Percentiles rank a stretch among this genome's conserved stretches.
Conservation (phyloP, 2,329 filamentous ascomycete species). For the Thermochaetoides dissita region DNA sequence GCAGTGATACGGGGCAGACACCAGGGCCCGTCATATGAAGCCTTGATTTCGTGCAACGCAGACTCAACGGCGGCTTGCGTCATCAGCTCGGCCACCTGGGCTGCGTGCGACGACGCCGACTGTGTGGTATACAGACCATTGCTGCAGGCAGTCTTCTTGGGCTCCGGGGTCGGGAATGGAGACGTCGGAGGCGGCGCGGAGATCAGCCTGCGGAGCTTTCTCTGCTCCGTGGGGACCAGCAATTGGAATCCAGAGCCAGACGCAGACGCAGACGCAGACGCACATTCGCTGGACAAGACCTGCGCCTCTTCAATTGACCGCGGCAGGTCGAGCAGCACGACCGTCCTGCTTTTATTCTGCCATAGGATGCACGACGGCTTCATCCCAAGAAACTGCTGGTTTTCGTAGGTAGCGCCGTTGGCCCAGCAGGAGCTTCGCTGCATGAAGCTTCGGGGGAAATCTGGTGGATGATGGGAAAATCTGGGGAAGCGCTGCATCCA, state of each 20-base stretch:
- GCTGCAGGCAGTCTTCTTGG: slow-evolving; percentile 19
- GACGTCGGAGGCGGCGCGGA: slow-evolving; percentile 29
- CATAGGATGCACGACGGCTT: slow-evolving; percentile 33
- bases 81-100: slow-evolving; percentile 42
- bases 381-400: too few relatives aligned
- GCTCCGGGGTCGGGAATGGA: slow-evolving; percentile 41
- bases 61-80: slow-evolving; percentile 30
- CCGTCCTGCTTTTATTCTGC: slow-evolving; percentile 32
- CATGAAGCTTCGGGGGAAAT: too few relatives aligned
- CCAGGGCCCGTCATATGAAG: slow-evolving; percentile 29
- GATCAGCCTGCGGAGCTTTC: slow-evolving; percentile 26
- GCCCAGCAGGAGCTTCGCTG: too few relatives aligned
- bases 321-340: slow-evolving; percentile 55
- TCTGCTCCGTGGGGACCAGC: too few relatives aligned
- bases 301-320: slow-evolving; percentile 55
- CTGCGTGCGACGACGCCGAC: too few relatives aligned
- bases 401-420: too few relatives aligned
- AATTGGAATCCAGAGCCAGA: too few relatives aligned
- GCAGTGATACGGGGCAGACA: slow-evolving; percentile 27
- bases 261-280: too few relatives aligned
- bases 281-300: slow-evolving; percentile 26
- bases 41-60: slow-evolving; percentile 27
- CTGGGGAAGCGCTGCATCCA: too few relatives aligned
- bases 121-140: slow-evolving; percentile 16
- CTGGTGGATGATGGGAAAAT: too few relatives aligned